Evolutionary conservation across 2,329 filamentous ascomycete species (phyloP).

Genomic region (Grosmannia huntii): DNA sequence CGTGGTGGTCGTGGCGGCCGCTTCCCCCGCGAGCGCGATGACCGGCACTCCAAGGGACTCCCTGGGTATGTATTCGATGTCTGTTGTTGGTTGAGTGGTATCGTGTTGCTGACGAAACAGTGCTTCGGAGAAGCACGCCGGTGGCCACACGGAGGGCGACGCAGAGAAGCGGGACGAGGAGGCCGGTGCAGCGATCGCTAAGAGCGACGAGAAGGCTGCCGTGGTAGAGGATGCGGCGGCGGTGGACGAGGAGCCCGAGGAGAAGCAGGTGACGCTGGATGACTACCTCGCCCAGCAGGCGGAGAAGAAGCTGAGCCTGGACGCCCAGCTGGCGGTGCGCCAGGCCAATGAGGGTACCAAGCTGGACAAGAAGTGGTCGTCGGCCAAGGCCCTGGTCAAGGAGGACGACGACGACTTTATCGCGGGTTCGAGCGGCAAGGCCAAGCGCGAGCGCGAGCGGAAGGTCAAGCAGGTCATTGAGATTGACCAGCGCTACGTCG

Average conservation of each 20-base stretch:
- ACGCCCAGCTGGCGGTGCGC: conserved; percentile 55
- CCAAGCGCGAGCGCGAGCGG: conserved; percentile 73
- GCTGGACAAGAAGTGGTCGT: conserved; percentile 83
- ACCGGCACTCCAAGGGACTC: conserved; percentile 38
- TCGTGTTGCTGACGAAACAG: conserved; percentile 27
- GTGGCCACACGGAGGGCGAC: conserved; percentile 71
- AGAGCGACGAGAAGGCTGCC: conserved; percentile 66
- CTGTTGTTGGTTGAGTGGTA: neutral
- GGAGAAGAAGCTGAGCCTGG: conserved; percentile 65
- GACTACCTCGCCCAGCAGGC: conserved; percentile 68
- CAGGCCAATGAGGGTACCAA: conserved; percentile 87
- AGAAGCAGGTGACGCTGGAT: conserved; percentile 81
- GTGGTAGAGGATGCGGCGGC: conserved; percentile 61
- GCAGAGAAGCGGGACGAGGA: conserved; percentile 86
- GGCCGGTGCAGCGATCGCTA: conserved; percentile 79
- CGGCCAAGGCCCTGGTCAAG: conserved; percentile 60
- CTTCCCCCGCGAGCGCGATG: conserved; percentile 39
- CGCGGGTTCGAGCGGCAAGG: conserved; percentile 60
- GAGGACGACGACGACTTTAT: conserved; percentile 66
- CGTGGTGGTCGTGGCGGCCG: conserved; percentile 47
- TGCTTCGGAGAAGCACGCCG: conserved; percentile 75
- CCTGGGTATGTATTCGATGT: conserved; percentile 28
- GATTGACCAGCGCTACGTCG: conserved; percentile 73
- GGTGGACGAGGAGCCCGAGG: conserved; percentile 52
- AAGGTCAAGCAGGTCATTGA: conserved; percentile 85